Evolutionary conservation across 805 yeast species (phyloP).

Genomic region (Lipomyces yamadae): DNA sequence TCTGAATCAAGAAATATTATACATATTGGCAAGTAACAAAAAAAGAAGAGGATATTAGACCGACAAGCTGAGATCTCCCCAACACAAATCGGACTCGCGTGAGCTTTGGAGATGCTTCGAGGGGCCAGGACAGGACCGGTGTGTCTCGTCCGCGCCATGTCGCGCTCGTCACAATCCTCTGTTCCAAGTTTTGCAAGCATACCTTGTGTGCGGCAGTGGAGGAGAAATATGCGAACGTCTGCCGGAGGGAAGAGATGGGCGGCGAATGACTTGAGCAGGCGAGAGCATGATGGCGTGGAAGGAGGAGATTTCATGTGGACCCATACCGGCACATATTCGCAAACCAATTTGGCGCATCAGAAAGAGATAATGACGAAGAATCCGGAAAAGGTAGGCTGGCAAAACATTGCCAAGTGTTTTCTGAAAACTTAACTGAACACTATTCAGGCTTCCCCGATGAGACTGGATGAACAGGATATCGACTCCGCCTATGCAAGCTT

Average conservation of each 20-base stretch:
- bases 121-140: not conserved
- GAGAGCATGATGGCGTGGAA: not conserved
- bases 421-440: too few relatives aligned
- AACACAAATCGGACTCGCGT: not conserved
- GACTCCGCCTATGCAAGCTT: slow-evolving; percentile 25
- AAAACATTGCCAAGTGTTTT: too few relatives aligned
- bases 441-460: not conserved
- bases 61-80: too few relatives aligned
- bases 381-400: not conserved
- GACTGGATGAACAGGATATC: slow-evolving; percentile 31
- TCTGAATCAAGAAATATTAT: too few relatives aligned
- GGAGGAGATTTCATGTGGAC: slow-evolving; percentile 1
- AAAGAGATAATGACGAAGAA: not conserved
- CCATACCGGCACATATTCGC: not conserved
- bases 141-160: not conserved
- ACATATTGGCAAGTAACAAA: too few relatives aligned
- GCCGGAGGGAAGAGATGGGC: not conserved
- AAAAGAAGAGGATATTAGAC: too few relatives aligned
- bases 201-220: not conserved
- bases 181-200: not conserved
- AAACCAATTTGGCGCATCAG: not conserved
- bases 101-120: not conserved
- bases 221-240: not conserved
- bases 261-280: not conserved
- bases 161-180: not conserved